Base-by-base conservation (phyloP, 352 stramenopile species). In the Globisporangium irregulare region DNA sequence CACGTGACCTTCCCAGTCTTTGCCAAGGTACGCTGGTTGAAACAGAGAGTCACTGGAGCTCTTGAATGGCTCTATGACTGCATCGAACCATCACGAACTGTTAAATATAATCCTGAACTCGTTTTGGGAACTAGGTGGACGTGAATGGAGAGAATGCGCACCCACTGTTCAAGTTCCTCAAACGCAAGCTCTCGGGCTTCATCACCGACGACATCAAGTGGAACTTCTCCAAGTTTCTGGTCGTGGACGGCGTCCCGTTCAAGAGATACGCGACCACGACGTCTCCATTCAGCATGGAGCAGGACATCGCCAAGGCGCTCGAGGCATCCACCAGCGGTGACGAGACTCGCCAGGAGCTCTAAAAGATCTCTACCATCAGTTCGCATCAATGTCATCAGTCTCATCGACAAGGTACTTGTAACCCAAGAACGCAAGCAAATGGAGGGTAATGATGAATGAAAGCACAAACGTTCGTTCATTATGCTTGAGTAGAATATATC, bases 101-200 rank as follows among this genome's bases (percentile, higher is more conserved):
- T 50, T 22, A 29, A 29, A 29, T 29, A 29, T 29, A 29, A 29
- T 50, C 15, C 15, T 6, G 25, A 29, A 29, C 25, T 50, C 41
- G 7, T 50, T 50, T 50, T 50, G 41, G 4, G 7, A 18, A 50
- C 3, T n/a, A 50, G 43, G 43, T 50, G 1, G 43, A 98, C 66
- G 96, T 98, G n/a, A 98, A 99, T 76, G 96, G 95, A 27, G 70
- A 81, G 4, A 75, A 93, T 34, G 84, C 91, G 0, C 81, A 92
- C 64, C 82, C 84, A 20, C 74, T 99, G 18, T 99, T 98, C 78
- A 83, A 89, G 68, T 98, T 92, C 73, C 77, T 98, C 9, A 98
- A 97, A 73, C 68, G 65, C 41, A 72, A 79, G 66, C 72, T 92
- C 25, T 60, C 78, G 9, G 84, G 84, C 32, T 91, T 90, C 46